A percentile compares a stretch with the other conserved stretches of the same genome.
These are phyloP conservation scores for Starmerella scarabaei DNA, from an alignment of 805 yeast species.

Conservation along the genomic window DNA sequence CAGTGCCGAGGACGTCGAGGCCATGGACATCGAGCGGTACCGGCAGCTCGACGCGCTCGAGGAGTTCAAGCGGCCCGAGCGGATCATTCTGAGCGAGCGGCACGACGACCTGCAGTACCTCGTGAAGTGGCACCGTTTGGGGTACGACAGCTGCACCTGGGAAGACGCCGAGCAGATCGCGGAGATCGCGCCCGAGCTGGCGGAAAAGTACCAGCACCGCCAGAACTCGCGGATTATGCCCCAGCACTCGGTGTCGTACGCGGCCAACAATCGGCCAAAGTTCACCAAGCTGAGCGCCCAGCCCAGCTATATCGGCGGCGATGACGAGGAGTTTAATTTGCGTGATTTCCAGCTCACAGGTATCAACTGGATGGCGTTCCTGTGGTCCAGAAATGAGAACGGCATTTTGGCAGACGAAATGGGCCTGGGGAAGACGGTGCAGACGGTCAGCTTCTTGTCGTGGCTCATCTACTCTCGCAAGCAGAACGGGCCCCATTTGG, in stretches of 20 bases:
- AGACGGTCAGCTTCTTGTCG: slow-evolving; percentile 84
- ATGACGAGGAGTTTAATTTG: slow-evolving; percentile 25
- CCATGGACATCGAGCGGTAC: slow-evolving; percentile 83
- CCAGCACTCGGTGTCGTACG: slow-evolving; percentile 62
- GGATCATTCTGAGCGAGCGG: slow-evolving; percentile 80
- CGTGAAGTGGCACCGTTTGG: slow-evolving; percentile 86
- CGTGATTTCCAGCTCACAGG: slow-evolving; percentile 98
- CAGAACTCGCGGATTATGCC: slow-evolving; percentile 77
- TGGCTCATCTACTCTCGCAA: slow-evolving; percentile 93
- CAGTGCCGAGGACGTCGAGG: slow-evolving; percentile 83
- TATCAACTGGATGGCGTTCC: slow-evolving; percentile 97
- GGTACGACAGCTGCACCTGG: slow-evolving; percentile 96
- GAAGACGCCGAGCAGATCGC: slow-evolving; percentile 85
- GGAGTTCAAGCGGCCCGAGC: slow-evolving; percentile 75
- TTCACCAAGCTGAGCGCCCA: slow-evolving; percentile 79
- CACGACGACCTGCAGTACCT: slow-evolving; percentile 48
- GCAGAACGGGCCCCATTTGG: slow-evolving; percentile 94
- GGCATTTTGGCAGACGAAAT: slow-evolving; percentile 97
- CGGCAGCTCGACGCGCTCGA: slow-evolving; percentile 69
- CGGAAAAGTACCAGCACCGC: slow-evolving; percentile 68
- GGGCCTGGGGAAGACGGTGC: slow-evolving; percentile 98
- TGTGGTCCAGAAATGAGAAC: slow-evolving; percentile 95
- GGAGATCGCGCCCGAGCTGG: slow-evolving; percentile 68
- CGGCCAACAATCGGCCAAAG: slow-evolving; percentile 55
- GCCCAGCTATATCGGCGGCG: slow-evolving; percentile 64